Percentiles rank a stretch among this genome's conserved stretches.
These are phyloP conservation scores for Russula virescens DNA, from an alignment of 768 basidiomycete genomes.

Conservation along the genomic window DNA sequence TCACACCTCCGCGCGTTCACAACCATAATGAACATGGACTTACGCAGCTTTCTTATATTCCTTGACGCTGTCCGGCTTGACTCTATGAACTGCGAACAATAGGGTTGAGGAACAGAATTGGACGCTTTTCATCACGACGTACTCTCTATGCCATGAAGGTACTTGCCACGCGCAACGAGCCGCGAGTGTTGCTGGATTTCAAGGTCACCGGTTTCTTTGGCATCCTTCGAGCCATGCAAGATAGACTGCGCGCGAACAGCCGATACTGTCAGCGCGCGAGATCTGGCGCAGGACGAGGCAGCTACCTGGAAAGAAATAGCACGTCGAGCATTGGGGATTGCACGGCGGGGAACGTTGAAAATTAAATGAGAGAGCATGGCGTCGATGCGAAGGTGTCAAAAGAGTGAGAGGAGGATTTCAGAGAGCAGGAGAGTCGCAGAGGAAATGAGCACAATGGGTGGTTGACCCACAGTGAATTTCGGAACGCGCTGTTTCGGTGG, in stretches of 20 bases:
- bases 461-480: no score
- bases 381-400: not conserved
- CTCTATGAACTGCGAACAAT: slow-evolving; percentile 61
- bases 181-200: slow-evolving; percentile 79
- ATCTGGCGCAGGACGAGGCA: slow-evolving; percentile 19
- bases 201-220: slow-evolving; percentile 74
- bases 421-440: not conserved
- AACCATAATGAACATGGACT: slow-evolving; percentile 28
- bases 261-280: slow-evolving; percentile 25
- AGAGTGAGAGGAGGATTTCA: not conserved
- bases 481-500: no score
- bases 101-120: slow-evolving; percentile 4
- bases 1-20: slow-evolving; percentile 5
- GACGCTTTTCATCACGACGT: slow-evolving; percentile 28
- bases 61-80: slow-evolving; percentile 73
- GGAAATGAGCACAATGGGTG: not conserved
- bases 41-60: slow-evolving; percentile 89
- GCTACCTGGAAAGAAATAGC: slow-evolving; percentile 33
- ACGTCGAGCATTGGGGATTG: slow-evolving; percentile 22
- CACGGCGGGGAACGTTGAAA: slow-evolving; percentile 22
- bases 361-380: slow-evolving; percentile 28
- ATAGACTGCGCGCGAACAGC: slow-evolving; percentile 51
- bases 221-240: slow-evolving; percentile 90
- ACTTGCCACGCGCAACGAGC: slow-evolving; percentile 89
- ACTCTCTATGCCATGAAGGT: slow-evolving; percentile 89